phyloP scores from a whole-genome alignment of 495 filamentous ascomycete species.

The Xylaria longipes region DNA sequence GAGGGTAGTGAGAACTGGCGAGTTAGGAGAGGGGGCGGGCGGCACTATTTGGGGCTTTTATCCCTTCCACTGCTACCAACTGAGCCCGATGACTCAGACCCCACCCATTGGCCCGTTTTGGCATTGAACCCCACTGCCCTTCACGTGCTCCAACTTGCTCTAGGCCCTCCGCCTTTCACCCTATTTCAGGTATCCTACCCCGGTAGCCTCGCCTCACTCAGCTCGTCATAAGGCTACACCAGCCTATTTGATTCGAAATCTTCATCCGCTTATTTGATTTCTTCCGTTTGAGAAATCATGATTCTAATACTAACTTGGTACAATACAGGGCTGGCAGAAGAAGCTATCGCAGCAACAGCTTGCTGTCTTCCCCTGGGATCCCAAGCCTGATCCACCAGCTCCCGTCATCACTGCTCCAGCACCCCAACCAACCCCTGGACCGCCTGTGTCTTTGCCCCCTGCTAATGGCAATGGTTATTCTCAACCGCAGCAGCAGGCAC shows the following conservation, averaged over 20 bases:
- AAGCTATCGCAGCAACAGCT: slow-evolving; percentile 83
- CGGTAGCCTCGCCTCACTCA: slow-evolving; percentile 7
- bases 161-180: slow-evolving; percentile 17
- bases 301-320: slow-evolving; percentile 25
- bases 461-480: slow-evolving; percentile 42
- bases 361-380: slow-evolving; percentile 96
- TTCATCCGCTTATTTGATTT: neutral
- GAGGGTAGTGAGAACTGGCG: slow-evolving; percentile 52
- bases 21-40: slow-evolving; percentile 54
- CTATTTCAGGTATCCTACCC: slow-evolving; percentile 19
- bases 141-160: slow-evolving; percentile 40
- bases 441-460: slow-evolving; percentile 36
- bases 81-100: slow-evolving; percentile 40
- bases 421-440: slow-evolving; percentile 36
- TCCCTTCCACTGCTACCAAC: slow-evolving; percentile 39
- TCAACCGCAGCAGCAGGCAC: slow-evolving; percentile 46
- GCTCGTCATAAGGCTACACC: neutral
- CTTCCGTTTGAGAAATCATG: neutral
- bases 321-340: slow-evolving; percentile 84
- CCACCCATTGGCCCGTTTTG: slow-evolving; percentile 31
- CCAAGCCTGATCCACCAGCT: slow-evolving; percentile 62
- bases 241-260: neutral
- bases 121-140: neutral
- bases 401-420: slow-evolving; percentile 49
- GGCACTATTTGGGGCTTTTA: slow-evolving; percentile 65